These are phyloP conservation scores for Fusarium miscanthi DNA, from an alignment of 2,329 filamentous ascomycete genomes.

Conservation along the genomic window DNA sequence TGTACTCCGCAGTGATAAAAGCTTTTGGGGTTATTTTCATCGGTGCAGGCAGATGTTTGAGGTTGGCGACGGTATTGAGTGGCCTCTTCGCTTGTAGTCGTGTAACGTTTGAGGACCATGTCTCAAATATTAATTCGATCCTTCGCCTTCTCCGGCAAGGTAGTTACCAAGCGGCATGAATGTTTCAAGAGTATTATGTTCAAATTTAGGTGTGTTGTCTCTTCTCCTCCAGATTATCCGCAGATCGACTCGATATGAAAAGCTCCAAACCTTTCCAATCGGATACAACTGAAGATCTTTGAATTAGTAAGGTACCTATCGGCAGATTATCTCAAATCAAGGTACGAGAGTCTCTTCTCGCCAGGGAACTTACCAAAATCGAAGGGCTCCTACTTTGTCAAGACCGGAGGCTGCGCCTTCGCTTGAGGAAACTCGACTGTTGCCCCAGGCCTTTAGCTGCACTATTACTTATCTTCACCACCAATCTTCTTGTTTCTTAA, in stretches of 20 bases:
- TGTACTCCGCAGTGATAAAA: not conserved
- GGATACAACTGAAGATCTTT: not conserved
- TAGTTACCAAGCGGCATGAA: conserved; percentile 24
- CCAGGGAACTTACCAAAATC: not conserved
- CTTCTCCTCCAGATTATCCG: not conserved
- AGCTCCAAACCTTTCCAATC: conserved; percentile 10
- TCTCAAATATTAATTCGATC: conserved; percentile 49
- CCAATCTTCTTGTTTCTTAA: not conserved
- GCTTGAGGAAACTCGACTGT: not conserved
- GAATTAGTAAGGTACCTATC: not conserved
- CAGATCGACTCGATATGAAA: conserved; percentile 36
- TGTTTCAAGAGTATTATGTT: conserved; percentile 45
- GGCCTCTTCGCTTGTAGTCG: conserved; percentile 33
- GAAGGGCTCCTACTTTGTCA: not conserved
- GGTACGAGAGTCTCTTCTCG: not conserved
- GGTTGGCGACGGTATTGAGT: conserved; percentile 34
- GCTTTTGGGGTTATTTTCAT: conserved; percentile 12
- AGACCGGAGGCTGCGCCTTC: not conserved
- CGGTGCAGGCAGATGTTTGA: conserved; percentile 30
- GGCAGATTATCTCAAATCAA: not conserved
- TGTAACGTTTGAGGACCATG: conserved; percentile 44
- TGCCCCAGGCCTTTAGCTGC: not conserved
- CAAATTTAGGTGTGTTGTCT: conserved; percentile 5
- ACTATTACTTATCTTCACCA: not conserved
- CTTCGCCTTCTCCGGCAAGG: conserved; percentile 35